Percentiles rank a stretch among this genome's conserved stretches.
phyloP scores from a whole-genome alignment of 1,284 basidiomycete species.

The Pseudozyma thailandica region DNA sequence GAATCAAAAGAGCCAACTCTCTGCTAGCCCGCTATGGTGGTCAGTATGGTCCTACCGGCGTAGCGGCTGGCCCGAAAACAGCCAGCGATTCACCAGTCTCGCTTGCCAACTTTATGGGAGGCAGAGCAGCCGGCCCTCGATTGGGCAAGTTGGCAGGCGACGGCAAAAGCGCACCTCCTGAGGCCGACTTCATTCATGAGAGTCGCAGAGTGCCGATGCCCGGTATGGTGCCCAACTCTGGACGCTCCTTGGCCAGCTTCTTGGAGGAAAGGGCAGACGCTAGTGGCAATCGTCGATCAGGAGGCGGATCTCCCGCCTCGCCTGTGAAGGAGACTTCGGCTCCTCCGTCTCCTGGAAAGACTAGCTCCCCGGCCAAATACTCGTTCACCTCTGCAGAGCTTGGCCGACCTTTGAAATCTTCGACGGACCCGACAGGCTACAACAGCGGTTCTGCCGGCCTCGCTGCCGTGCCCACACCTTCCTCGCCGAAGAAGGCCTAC shows the following conservation, averaged over 20 bases:
- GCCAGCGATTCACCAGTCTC: slow-evolving; percentile 53
- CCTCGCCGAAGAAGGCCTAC: slow-evolving; percentile 48
- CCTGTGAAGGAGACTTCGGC: slow-evolving; percentile 14
- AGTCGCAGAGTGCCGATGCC: slow-evolving; percentile 45
- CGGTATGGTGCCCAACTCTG: slow-evolving; percentile 45
- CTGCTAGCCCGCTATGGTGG: slow-evolving; percentile 64
- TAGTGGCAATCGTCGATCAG: slow-evolving; percentile 10
- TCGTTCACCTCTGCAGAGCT: slow-evolving; percentile 34
- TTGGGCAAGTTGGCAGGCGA: slow-evolving; percentile 63
- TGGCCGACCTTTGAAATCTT: slow-evolving; percentile 21
- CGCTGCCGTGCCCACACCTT: slow-evolving; percentile 7
- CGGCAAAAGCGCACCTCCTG: slow-evolving; percentile 59
- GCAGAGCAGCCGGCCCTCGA: slow-evolving; percentile 61
- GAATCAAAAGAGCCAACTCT: slow-evolving; percentile 47
- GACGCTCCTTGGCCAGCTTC: slow-evolving; percentile 58
- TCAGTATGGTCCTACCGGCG: slow-evolving; percentile 63
- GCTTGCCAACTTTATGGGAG: slow-evolving; percentile 66
- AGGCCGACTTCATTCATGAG: slow-evolving; percentile 57
- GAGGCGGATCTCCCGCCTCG: slow-evolving; percentile 20
- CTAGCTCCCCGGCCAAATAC: slow-evolving; percentile 42
- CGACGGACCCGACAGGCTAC: slow-evolving; percentile 2
- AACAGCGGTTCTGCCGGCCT: slow-evolving; percentile 7
- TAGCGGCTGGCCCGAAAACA: slow-evolving; percentile 44
- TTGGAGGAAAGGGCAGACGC: slow-evolving; percentile 55
- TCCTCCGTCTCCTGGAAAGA: slow-evolving; percentile 21